Conservation (phyloP, 2,329 filamentous ascomycete species). For the Stachybotrys elegans region DNA sequence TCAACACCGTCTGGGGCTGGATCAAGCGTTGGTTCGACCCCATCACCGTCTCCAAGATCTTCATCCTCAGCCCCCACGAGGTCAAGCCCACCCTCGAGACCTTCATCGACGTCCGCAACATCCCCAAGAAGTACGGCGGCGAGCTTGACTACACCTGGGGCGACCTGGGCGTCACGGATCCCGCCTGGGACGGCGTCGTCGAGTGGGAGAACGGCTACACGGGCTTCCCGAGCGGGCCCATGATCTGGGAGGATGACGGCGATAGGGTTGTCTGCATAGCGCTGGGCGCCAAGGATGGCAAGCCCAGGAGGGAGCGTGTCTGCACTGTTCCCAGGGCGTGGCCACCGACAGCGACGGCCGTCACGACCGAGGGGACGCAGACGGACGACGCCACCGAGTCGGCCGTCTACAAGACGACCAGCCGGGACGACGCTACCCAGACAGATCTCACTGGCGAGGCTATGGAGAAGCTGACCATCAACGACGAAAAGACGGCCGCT, state of each 20-base stretch:
- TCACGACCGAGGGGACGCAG: slow-evolving; percentile 1
- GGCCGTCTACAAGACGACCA: slow-evolving; percentile 6
- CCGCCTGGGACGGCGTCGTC: slow-evolving; percentile 43
- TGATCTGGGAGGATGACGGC: slow-evolving; percentile 48
- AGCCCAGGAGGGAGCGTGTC: slow-evolving; percentile 40
- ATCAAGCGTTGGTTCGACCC: slow-evolving; percentile 95
- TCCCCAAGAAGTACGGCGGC: slow-evolving; percentile 87
- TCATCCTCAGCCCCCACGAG: slow-evolving; percentile 72
- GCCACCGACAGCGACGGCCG: neutral
- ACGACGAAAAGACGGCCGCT: slow-evolving; percentile 16
- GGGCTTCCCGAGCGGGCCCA: slow-evolving; percentile 51
- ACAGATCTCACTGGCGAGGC: slow-evolving; percentile 23
- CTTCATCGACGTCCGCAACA: slow-evolving; percentile 78
- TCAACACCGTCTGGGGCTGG: slow-evolving; percentile 92
- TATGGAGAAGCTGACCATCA: slow-evolving; percentile 26
- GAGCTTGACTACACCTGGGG: slow-evolving; percentile 79
- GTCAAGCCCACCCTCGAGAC: slow-evolving; percentile 70
- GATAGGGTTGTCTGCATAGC: slow-evolving; percentile 47
- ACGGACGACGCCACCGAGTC: slow-evolving; percentile 6
- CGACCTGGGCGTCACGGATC: slow-evolving; percentile 68
- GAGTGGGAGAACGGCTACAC: slow-evolving; percentile 47
- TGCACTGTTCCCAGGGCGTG: slow-evolving; percentile 45
- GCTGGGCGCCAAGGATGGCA: slow-evolving; percentile 41
- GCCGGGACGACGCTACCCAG: slow-evolving; percentile 21
- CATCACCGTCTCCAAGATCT: slow-evolving; percentile 92